phyloP scores from a whole-genome alignment of 192 early-diverging fungal species.

The Coemansia sp. region DNA sequence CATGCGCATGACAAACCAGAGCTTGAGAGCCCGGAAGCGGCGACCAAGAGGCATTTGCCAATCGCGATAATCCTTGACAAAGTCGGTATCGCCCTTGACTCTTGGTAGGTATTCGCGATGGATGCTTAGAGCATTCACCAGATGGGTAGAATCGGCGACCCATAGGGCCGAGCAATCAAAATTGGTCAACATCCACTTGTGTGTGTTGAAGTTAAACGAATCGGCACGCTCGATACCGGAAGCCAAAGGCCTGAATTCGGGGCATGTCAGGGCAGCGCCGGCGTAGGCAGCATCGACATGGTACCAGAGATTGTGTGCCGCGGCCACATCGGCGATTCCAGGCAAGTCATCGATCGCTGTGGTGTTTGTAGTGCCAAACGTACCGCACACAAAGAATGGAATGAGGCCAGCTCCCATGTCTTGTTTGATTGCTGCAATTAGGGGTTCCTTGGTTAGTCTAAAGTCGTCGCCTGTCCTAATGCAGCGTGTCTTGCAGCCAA shows the following conservation, averaged over 20 bases:
- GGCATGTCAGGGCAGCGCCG: slow-evolving; percentile 51
- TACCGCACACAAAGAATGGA: slow-evolving; percentile 53
- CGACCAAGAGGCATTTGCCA: slow-evolving; percentile 53
- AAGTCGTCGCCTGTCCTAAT: slow-evolving; percentile 38
- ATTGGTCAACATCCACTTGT: slow-evolving; percentile 56
- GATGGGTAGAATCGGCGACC: slow-evolving; percentile 33
- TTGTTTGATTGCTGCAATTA: slow-evolving; percentile 29
- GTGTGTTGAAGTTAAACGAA: slow-evolving; percentile 53
- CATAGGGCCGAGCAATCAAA: slow-evolving; percentile 53
- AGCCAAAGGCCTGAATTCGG: slow-evolving; percentile 42
- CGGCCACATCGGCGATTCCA: slow-evolving; percentile 45
- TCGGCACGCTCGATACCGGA: slow-evolving; percentile 46
- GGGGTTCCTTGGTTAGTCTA: slow-evolving; percentile 25
- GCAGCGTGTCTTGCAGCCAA: slow-evolving; percentile 26
- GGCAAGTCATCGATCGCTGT: slow-evolving; percentile 50
- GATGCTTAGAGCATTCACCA: slow-evolving; percentile 41
- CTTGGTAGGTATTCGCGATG: slow-evolving; percentile 38
- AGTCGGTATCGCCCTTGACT: slow-evolving; percentile 8
- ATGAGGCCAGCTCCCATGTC: slow-evolving; percentile 47
- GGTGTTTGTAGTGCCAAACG: slow-evolving; percentile 56
- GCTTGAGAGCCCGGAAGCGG: slow-evolving; percentile 52
- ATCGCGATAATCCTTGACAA: slow-evolving; percentile 49
- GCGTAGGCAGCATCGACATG: slow-evolving; percentile 59
- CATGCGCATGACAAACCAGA: slow-evolving; percentile 55
- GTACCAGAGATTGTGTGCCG: slow-evolving; percentile 41